These are phyloP conservation scores for Lolium perenne DNA, from an alignment of 176 grass and related monocot genomes.

Conservation along the genomic window DNA sequence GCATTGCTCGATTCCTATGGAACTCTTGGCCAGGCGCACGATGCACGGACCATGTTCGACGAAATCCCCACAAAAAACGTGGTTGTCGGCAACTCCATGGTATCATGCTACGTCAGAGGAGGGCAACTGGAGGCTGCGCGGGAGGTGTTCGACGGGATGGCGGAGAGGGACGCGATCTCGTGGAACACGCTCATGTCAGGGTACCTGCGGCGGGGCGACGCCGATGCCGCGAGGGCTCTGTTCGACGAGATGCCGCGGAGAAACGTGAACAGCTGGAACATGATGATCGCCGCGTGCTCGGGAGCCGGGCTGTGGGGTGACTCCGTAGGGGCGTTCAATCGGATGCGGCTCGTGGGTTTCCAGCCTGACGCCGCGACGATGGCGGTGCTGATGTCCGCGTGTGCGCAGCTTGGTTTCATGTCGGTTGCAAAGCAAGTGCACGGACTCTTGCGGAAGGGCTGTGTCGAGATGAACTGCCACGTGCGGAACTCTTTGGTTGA, in stretches of 20 bases:
- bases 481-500: conserved; percentile 60
- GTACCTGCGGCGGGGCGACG: conserved; percentile 31
- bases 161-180: conserved; percentile 47
- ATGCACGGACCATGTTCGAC: conserved; percentile 45
- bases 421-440: conserved; percentile 61
- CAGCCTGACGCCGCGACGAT: conserved; percentile 55
- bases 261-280: conserved; percentile 66
- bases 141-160: conserved; percentile 53
- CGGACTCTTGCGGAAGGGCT: conserved; percentile 57
- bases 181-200: conserved; percentile 66
- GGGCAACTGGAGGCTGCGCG: conserved; percentile 40
- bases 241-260: conserved; percentile 54
- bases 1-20: conserved; percentile 54
- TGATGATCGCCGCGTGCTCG: conserved; percentile 47
- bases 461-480: conserved; percentile 60
- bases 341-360: conserved; percentile 41
- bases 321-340: conserved; percentile 50
- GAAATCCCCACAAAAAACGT: conserved; percentile 30
- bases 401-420: conserved; percentile 61
- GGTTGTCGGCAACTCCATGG: conserved; percentile 50
- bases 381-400: conserved; percentile 61
- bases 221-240: neutral
- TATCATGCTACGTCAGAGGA: conserved; percentile 47
- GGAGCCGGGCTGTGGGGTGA: conserved; percentile 49
- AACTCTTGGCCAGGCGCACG: neutral